A percentile compares a stretch with the other conserved stretches of the same genome.
These are phyloP conservation scores for Aspergillus sp. DNA, from an alignment of 2,329 filamentous ascomycete genomes.

Conservation along the genomic window DNA sequence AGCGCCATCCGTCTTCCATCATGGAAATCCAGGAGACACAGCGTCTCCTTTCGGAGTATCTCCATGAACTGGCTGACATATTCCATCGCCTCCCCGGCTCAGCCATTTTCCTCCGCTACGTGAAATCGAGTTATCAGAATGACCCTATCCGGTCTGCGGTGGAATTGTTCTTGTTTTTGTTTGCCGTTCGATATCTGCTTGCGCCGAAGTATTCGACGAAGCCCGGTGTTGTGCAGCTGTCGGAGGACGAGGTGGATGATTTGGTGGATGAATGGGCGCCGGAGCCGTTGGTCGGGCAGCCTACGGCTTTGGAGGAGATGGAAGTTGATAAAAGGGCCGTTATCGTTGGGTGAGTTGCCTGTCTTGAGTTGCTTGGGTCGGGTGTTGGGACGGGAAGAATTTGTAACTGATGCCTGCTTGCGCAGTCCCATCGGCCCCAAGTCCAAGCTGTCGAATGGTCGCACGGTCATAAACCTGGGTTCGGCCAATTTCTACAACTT, in stretches of 20 bases:
- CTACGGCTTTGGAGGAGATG: constrained; percentile 65
- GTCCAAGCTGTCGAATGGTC: constrained; percentile 77
- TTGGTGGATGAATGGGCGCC: constrained; percentile 94
- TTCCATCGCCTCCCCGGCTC: constrained; percentile 93
- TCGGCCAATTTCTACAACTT: constrained; percentile 99
- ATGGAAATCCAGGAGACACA: constrained; percentile 53
- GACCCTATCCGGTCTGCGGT: constrained; percentile 90
- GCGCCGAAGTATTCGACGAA: constrained; percentile 90
- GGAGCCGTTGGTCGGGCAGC: constrained; percentile 73
- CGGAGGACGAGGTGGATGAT: constrained; percentile 95
- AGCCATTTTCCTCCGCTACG: constrained; percentile 87
- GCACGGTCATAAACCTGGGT: constrained; percentile 85
- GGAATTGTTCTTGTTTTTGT: constrained; percentile 86
- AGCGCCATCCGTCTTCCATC: constrained; percentile 12
- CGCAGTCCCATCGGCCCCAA: constrained; percentile 78
- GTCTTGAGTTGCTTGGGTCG: not conserved
- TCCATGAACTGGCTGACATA: constrained; percentile 50
- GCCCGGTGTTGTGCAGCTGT: constrained; percentile 78
- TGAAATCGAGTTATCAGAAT: constrained; percentile 95
- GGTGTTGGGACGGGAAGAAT: not conserved
- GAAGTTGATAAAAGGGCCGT: constrained; percentile 81
- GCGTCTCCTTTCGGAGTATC: constrained; percentile 45
- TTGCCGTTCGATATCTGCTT: constrained; percentile 87
- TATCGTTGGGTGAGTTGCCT: constrained; percentile 64
- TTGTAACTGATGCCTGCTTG: constrained; percentile 6